These are phyloP conservation scores for Cyclotella sp. DNA, from an alignment of 108 stramenopile genomes.

Conservation along the genomic window DNA sequence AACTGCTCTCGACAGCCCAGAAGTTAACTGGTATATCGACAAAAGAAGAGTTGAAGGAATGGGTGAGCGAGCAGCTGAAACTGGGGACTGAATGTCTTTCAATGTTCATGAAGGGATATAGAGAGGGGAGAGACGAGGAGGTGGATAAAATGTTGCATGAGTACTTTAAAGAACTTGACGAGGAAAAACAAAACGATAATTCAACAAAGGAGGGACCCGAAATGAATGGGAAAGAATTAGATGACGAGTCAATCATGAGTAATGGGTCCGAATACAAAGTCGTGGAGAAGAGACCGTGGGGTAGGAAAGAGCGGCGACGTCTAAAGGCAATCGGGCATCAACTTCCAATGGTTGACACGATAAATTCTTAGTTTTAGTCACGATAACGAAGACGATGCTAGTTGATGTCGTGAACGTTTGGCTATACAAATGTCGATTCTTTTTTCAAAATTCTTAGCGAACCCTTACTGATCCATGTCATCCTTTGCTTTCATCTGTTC, in stretches of 20 bases:
- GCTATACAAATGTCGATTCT: too few species aligned
- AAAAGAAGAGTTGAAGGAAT: constrained; percentile 63
- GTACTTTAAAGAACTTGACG: constrained; percentile 76
- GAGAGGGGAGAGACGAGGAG: constrained; percentile 83
- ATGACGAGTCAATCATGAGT: not conserved
- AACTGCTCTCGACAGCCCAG: constrained; percentile 59
- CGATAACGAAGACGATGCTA: too few species aligned
- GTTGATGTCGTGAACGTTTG: too few species aligned
- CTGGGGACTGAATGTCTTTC: constrained; percentile 68
- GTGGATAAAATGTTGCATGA: constrained; percentile 83
- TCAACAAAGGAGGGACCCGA: not conserved
- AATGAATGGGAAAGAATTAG: not conserved
- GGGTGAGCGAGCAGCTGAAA: constrained; percentile 70
- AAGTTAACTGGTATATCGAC: constrained; percentile 68
- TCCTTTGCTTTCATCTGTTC: constrained; percentile 40
- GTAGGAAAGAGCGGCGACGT: constrained; percentile 31
- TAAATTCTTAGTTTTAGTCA: too few species aligned
- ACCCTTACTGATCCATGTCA: not conserved
- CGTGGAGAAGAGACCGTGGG: constrained; percentile 31
- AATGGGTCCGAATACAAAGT: not conserved
- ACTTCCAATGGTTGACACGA: too few species aligned
- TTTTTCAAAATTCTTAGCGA: too few species aligned
- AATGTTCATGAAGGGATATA: constrained; percentile 88
- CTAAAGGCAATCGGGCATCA: too few species aligned
- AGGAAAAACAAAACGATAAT: constrained; percentile 3